Percentiles rank a stretch among this genome's conserved stretches.
Evolutionary conservation across 805 yeast genomes (phyloP).

Genomic region (Metschnikowia reukaufii): DNA sequence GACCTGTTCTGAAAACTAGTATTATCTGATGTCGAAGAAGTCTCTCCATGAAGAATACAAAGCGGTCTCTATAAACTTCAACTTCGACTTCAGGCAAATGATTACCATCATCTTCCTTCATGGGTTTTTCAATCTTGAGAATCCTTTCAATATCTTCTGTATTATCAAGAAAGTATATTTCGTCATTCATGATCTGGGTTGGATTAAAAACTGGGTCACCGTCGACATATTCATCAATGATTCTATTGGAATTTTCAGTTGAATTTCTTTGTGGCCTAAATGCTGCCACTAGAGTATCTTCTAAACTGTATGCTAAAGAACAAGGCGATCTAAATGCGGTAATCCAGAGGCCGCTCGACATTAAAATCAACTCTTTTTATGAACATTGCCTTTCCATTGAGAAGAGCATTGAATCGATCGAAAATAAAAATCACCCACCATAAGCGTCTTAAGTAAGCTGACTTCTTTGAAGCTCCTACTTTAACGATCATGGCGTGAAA

Average conservation of each 20-base stretch:
- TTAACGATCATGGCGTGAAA: constrained; percentile 15
- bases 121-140: not conserved
- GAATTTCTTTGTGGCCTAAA: constrained; percentile 16
- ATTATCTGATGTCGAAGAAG: constrained; percentile 16
- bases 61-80: constrained; percentile 15
- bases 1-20: constrained; percentile 18
- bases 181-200: constrained; percentile 11
- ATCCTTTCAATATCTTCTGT: not conserved
- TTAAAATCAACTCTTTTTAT: constrained; percentile 20
- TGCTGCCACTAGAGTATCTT: constrained; percentile 17
- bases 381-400: constrained; percentile 19
- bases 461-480: constrained; percentile 16
- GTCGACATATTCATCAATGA: constrained; percentile 9
- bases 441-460: constrained; percentile 16
- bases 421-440: constrained; percentile 25
- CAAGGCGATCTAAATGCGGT: constrained; percentile 16
- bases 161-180: constrained; percentile 8
- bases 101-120: not conserved
- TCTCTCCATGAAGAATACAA: constrained; percentile 16
- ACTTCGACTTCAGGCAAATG: constrained; percentile 16
- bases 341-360: constrained; percentile 13
- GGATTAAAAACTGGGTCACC: constrained; percentile 19
- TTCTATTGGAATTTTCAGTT: not conserved
- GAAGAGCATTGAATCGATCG: constrained; percentile 21
- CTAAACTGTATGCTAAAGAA: constrained; percentile 17